Evolutionary conservation across 495 filamentous ascomycete species (phyloP), one percentile per base, ranked within the genome.

Genomic region (Apiosordaria backusii): DNA sequence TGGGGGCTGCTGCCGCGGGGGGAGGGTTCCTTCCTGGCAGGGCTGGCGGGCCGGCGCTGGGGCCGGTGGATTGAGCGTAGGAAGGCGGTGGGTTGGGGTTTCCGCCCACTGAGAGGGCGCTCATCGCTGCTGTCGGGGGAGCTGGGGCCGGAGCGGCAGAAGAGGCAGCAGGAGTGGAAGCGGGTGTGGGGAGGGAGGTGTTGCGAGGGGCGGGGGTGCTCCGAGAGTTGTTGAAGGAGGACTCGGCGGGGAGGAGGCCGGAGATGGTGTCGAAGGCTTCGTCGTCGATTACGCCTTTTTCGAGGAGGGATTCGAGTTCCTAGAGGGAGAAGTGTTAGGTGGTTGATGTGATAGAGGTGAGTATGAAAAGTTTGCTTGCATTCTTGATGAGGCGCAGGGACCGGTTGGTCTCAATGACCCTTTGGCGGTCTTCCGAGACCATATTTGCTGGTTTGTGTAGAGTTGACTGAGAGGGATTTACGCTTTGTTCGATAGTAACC

Each of bases 291-390:
- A 92, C 81, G 59, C 86, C 84, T 65, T 88, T 83, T 72, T 97
- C 93, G 66, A 89, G 84, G 63, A 99, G 90, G 68, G 88, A 89
- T 73, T 97, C 93, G 63, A 99, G 92, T 78, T 99, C 95, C 93
- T 97, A 45, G 10, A 13, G 13, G 5, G 9, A 45, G 9, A 45
- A 45, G 1, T 5, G 29, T 53, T 29, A 35, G 23, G 50, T 4
- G 57, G 16, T 4, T 1, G 23, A 23, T 25, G 19, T 10, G 27
- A 26, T 19, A 22, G 22, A 25, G 21, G 6, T 4, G 9, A 45
- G 29, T 6, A 59, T 45, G 16, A 19, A 21, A 23, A 7, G 16
- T 21, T 13, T 19, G 61, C 85, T 77, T 81, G 92, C 92, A 72
- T 89, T 90, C 78, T 91, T 92, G 82, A 97, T 91, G 58, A 84